Evolutionary conservation across 352 stramenopile genomes (phyloP), one percentile per base, ranked within the genome.

Genomic region (Phytopythium oedochilum): DNA sequence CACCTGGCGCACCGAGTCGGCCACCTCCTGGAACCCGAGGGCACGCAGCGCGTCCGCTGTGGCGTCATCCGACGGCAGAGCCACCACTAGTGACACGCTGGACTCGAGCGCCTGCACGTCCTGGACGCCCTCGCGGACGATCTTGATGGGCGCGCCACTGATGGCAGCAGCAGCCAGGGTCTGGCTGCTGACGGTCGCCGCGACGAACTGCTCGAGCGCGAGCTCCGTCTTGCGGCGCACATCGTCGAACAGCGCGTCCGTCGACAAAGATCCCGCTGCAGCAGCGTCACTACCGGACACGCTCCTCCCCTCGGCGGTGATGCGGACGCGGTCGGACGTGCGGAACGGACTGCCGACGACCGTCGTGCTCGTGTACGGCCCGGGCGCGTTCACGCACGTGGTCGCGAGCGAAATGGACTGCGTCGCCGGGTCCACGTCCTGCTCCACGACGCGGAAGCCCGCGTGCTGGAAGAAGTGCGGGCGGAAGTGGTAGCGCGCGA

Each of bases 381-480:
- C 76, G 3, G 83, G 80, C 7, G 83, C 76, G 45, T 92, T 82
- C 39, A 92, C 66, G 48, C 82, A 79, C 18, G 76, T 89, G 14
- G 83, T 92, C 29, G 73, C 74, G 43, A 92, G 59, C 31, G 66
- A 68, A 40, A 84, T 79, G 38, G 59, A 66, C 10, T 88, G 64
- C 20, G 72, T 74, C 28, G 64, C 78, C 3, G 70, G 53, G 53
- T 97, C 82, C 31, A 95, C 64, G 8, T 80, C 68, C 45, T 91
- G 91, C 44, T 88, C 75, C 31, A 98, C 94, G 44, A 98, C 60
- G 32, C 96, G 86, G 72, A 99, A 98, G 28, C 94, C 89, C 15
- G 94, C 95, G 70, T 98, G 94, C 72, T 99, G 95, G 68, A 98
- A 94, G 61, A 98, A 99, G 70, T 99, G 96, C 17, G 94, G 94